phyloP scores from a whole-genome alignment of 768 basidiomycete genomes.

The Leucosporidium yakuticum region DNA sequence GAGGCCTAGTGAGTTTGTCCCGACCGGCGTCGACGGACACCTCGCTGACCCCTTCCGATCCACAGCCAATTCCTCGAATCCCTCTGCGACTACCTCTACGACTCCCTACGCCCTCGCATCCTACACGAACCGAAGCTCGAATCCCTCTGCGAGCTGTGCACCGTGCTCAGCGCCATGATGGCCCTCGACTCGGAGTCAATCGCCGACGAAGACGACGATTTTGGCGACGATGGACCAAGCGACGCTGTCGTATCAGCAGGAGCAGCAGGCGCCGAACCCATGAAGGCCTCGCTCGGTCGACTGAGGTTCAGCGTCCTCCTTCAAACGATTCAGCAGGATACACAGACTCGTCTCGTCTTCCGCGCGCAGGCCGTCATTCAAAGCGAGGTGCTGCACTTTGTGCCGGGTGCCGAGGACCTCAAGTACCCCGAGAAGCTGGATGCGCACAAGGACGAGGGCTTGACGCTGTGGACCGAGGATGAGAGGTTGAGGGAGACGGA shows the following conservation, averaged over 20 bases:
- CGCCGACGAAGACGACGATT: slow-evolving; percentile 43
- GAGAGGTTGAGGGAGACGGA: not conserved
- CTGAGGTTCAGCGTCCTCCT: slow-evolving; percentile 76
- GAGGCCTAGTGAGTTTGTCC: slow-evolving; percentile 55
- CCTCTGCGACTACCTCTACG: slow-evolving; percentile 88
- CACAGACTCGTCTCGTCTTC: slow-evolving; percentile 91
- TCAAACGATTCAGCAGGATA: slow-evolving; percentile 88
- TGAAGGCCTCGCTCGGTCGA: slow-evolving; percentile 48
- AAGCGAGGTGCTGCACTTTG: slow-evolving; percentile 76
- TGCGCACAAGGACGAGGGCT: slow-evolving; percentile 49
- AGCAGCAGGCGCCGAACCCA: not conserved
- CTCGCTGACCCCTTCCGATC: not conserved
- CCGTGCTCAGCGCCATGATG: slow-evolving; percentile 91
- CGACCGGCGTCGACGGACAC: not conserved
- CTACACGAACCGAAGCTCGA: slow-evolving; percentile 84
- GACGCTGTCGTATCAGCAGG: slow-evolving; percentile 9
- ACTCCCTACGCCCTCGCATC: slow-evolving; percentile 90
- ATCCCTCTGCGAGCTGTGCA: slow-evolving; percentile 89
- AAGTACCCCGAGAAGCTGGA: slow-evolving; percentile 78
- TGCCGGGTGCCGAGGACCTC: slow-evolving; percentile 69
- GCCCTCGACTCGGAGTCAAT: slow-evolving; percentile 50
- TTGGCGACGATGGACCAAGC: slow-evolving; percentile 29
- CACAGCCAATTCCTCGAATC: slow-evolving; percentile 78
- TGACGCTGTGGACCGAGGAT: slow-evolving; percentile 13
- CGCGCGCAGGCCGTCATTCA: slow-evolving; percentile 89